Evolutionary conservation across 192 early-diverging fungal species (phyloP), one percentile per base, ranked within the genome.

Genomic region (Ambispora gerdemannii): DNA sequence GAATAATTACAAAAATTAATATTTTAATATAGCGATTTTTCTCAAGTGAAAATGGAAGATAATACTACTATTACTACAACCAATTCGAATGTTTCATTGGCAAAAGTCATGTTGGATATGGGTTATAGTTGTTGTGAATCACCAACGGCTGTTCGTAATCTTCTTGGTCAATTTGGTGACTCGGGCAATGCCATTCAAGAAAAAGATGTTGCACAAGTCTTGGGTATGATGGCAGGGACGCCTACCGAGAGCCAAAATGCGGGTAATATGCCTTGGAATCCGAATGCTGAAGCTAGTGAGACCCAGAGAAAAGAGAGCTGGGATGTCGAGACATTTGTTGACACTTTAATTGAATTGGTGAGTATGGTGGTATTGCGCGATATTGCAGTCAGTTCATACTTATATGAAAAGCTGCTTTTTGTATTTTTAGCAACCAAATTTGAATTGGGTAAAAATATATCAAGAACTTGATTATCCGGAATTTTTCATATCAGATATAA

Each of bases 391-490:
- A 17, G 36, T 62, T 35, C 15, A 62, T 36, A 62, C 22, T 6
- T 1, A 32, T 10, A 36, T 3, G 36, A 30, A 62, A 35, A 3
- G 0, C 17, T 52, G 51, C 70, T 50, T 31, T 50, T 71, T 50
- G 31, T 32, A 49, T 60, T 34, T 24, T 17, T 72, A 88, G 82
- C 78, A 78, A 53, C 84, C 84, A 3, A 59, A 76, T 20, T 28
- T 85, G 6, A 84, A 92, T 71, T 92, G 90, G 90, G 71, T 72
- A 60, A 74, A 76, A 50, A 86, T 91, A 1, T 74, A 90, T 63
- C 77, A 87, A 36, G 59, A 73, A 19, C 75, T 90, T 50, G 92
- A 93, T 66, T 83, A 84, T 49, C 76, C 81, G 20, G 86, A 88
- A 32, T 87, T 90, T 67, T 65, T 73, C 19, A 58, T 92, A 30